A percentile compares a stretch with the other conserved stretches of the same genome.
Conservation (phyloP, 371 early-diverging fungal species). For the Circinella minor region DNA sequence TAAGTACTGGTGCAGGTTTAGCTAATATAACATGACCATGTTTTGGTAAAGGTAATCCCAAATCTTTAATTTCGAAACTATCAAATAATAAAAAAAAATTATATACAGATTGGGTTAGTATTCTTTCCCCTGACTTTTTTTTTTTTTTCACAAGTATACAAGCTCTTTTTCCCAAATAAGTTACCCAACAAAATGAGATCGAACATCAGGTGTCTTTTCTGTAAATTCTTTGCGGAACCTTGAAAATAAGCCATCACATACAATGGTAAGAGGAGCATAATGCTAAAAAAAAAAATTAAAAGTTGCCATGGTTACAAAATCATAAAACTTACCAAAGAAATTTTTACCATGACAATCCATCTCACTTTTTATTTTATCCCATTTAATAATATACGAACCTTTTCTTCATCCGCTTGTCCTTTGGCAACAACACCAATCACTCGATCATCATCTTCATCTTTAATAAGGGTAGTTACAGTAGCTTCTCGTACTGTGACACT, state of each 20-base stretch:
- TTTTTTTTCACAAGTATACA: background rate
- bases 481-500: conserved; percentile 80
- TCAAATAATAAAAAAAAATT: background rate
- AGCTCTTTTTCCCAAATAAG: background rate
- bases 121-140: background rate
- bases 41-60: conserved; percentile 78
- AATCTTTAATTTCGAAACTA: conserved; percentile 67
- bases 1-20: conserved; percentile 85
- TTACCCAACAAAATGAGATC: conserved; percentile 86
- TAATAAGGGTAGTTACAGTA: conserved; percentile 65
- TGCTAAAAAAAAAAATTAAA: conserved; percentile 12
- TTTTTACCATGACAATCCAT: too few species aligned
- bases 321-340: background rate
- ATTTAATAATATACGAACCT: conserved; percentile 13
- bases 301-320: background rate
- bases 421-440: conserved; percentile 59
- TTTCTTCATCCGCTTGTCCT: conserved; percentile 28
- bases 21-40: conserved; percentile 93
- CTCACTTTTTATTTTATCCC: background rate
- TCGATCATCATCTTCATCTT: conserved; percentile 40
- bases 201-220: conserved; percentile 53
- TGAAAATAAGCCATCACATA: conserved; percentile 85
- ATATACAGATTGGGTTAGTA: background rate
- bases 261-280: conserved; percentile 64
- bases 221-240: conserved; percentile 87